Evolutionary conservation across 139 green algal species (phyloP), one percentile per base, ranked within the genome.

Genomic region (Chlorella sp.): DNA sequence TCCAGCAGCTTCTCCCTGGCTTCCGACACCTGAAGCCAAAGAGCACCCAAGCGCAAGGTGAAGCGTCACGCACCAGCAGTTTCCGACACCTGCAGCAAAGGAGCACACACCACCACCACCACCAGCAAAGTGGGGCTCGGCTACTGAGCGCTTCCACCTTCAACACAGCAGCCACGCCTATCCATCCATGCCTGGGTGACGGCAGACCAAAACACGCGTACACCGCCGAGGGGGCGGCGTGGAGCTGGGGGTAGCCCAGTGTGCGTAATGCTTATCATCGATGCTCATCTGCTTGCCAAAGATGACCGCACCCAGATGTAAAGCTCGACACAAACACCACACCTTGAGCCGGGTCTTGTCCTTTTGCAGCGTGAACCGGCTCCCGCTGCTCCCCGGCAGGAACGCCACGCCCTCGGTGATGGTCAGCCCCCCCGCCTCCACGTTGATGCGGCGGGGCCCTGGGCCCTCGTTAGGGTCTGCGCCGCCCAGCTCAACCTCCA

Each of bases 1-100:
- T 94, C 89, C 72, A 82, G 89, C 2, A 98, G 71, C 34, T 93
- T 23, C 14, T 87, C 89, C 27, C 88, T 82, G 22, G 88, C 90
- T 77, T 98, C 93, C 14, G 31, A 6, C 26, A 85, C 79, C 75
- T 79, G 64, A 29, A 42, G 23, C 5, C 6, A 51, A 31, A 68
- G 23, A 5, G 31, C 62, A 68, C 4, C 14, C 14, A 4, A 55
- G 42, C 10, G 42, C 10, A 10, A 55, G 42, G 42, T 55, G 42
- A 55, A 17, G 10, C 10, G 42, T 10, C 10, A 55, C 10, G 17
- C 10, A 55, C 10, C 10, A 55, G 42, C 10, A 10, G 42, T 55
- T 55, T 55, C 10, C 42, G 10, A 55, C 10, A 24, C 17, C 42
- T 55, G 42, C 10, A 17, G 17, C 42, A 55, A 55, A n/a, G n/a